A percentile compares a stretch with the other conserved stretches of the same genome.
These are phyloP conservation scores for Boechera retrofracta DNA, from an alignment of 345 rosid genomes.

Conservation along the genomic window DNA sequence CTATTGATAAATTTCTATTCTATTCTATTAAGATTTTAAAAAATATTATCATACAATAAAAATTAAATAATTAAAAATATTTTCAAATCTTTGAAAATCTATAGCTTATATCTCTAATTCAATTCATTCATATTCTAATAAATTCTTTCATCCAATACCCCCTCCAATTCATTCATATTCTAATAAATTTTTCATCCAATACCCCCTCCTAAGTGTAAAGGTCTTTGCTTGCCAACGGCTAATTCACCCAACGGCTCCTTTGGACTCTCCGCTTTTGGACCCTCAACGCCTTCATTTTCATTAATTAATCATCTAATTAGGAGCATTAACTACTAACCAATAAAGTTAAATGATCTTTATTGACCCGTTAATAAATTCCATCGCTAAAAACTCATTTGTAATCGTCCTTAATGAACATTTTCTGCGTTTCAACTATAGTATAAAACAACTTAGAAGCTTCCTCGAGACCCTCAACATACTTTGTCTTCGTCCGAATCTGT, in stretches of 20 bases:
- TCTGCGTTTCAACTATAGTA: conserved; percentile 3
- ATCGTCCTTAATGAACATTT: neutral
- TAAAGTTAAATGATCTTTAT: conserved; percentile 10
- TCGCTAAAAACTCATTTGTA: neutral
- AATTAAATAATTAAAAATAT: too few species aligned
- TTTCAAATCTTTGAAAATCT: too few species aligned
- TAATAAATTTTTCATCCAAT: too few species aligned
- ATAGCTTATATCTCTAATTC: too few species aligned
- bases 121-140: too few species aligned
- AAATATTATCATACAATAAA: too few species aligned
- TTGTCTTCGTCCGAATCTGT: conserved; percentile 24
- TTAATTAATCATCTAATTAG: conserved; percentile 26
- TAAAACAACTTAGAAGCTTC: conserved; percentile 7
- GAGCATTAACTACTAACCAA: conserved; percentile 23
- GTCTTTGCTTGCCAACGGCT: conserved; percentile 34
- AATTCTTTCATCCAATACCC: too few species aligned
- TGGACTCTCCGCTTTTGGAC: conserved; percentile 30
- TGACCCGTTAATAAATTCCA: neutral
- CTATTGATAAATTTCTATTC: too few species aligned
- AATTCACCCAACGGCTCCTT: conserved; percentile 39
- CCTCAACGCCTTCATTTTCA: conserved; percentile 26
- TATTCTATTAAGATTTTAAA: too few species aligned
- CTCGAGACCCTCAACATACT: conserved; percentile 27
- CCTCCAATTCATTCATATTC: too few species aligned
- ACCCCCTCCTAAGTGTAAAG: neutral